Percentiles rank a stretch among this genome's conserved stretches.
phyloP scores from a whole-genome alignment of 129 eudicot species.

The Chrysanthemum makinoi region DNA sequence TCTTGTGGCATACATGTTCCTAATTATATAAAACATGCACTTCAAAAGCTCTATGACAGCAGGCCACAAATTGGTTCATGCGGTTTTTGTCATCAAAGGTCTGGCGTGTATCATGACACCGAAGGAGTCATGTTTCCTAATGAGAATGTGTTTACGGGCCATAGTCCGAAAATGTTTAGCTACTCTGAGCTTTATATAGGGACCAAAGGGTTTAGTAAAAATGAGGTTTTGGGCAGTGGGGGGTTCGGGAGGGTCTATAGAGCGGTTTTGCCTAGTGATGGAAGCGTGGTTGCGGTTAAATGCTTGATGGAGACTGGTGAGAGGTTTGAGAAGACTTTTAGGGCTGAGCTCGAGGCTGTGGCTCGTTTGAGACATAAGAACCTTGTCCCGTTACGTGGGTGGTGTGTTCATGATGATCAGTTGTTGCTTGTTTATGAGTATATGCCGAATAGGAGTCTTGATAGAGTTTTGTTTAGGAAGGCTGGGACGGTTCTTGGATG shows the following conservation, averaged over 20 bases:
- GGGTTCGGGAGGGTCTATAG: conserved; percentile 82
- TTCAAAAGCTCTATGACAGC: conserved; percentile 33
- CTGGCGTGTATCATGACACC: conserved; percentile 51
- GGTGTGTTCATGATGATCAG: conserved; percentile 83
- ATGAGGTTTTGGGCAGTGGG: conserved; percentile 75
- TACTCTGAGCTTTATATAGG: conserved; percentile 90
- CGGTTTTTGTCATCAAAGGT: conserved; percentile 15
- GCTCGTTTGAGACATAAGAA: conserved; percentile 92
- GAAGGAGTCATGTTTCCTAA: conserved; percentile 54
- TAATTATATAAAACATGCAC: conserved; percentile 20
- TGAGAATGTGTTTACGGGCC: conserved; percentile 40
- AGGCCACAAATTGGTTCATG: conserved; percentile 5
- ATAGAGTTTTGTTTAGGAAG: conserved; percentile 54
- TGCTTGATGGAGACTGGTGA: conserved; percentile 76
- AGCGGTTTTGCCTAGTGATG: conserved; percentile 90
- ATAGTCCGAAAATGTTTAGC: conserved; percentile 68
- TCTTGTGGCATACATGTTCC: conserved; percentile 32
- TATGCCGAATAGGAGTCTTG: conserved; percentile 94
- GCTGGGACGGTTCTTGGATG: conserved; percentile 42
- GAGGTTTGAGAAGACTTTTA: conserved; percentile 75
- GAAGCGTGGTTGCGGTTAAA: conserved; percentile 74
- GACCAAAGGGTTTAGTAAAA: conserved; percentile 61
- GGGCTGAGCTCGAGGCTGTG: conserved; percentile 90
- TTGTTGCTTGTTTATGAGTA: conserved; percentile 81
- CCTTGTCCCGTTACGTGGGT: conserved; percentile 84